Base-by-base conservation (phyloP, 805 yeast genomes). In the Teunomyces funiuensis region DNA sequence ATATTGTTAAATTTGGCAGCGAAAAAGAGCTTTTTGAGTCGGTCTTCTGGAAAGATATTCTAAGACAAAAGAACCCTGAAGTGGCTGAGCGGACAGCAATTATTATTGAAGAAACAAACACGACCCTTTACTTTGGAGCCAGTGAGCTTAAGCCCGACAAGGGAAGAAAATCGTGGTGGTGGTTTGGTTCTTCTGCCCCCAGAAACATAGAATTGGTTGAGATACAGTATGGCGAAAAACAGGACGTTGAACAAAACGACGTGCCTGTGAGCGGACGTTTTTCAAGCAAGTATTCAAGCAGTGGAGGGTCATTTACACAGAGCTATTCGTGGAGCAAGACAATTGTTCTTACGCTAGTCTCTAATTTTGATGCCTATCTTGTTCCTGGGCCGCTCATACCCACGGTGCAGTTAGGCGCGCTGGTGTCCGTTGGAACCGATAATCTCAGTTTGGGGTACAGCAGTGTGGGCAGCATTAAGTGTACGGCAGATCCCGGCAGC, bases 261-360 rank as follows among this genome's bases (percentile, higher is more conserved):
- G 40, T 46, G 4, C 59, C 61, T 18, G 37, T 52, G 8, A 49
- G 57, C 13, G 38, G 38, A 19, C 55, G 60, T 33, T 36, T 49
- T 11, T 51, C 57, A 3, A 41, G 56, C 2, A 33, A 33, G 19
- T 39, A 44, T 8, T 46, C 58, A 3, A 44, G 49, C 11, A 39
- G 47, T 6, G 55, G 54, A 1, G 59, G 54, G 11, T 25, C 49
- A 3, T 48, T 43, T 16, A 34, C 58, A 5, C 54, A 49, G 16
- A 30, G 47, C 16, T 45, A 46, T 33, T 37, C 36, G 13, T 44
- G 47, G 47, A 14, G 18, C 9, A 10, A 18, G 15, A 27, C 11
- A n/a, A 23, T 30, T 5, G 15, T 20, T 16, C 33, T 30, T 29
- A 22, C 31, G 36, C 16, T 23, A 16, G 23, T 16, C 11, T 19